Evolutionary conservation across 345 rosid species (phyloP), one percentile per base, ranked within the genome.

Genomic region (Heritiera fomes): DNA sequence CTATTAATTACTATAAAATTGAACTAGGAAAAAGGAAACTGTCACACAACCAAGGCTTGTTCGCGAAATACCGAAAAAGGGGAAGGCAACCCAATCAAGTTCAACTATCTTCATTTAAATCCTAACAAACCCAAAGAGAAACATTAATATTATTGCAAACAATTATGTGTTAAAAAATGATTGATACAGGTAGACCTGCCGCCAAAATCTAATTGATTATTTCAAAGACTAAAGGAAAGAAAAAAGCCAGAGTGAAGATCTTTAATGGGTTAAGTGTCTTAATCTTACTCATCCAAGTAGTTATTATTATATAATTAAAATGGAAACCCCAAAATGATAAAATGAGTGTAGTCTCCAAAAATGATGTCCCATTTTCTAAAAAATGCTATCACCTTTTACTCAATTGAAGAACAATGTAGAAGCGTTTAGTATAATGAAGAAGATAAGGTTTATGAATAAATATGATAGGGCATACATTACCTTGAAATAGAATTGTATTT

Each of bases 171-270:
- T 50, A 15, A 14, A 28, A 50, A 49, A 49, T 49, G 14, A 71
- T 71, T 71, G 75, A 14, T 28, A 49, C 74, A 70, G 23, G 43
- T 49, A 70, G 41, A 71, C 75, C 75, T 71, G 73, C 56, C 58
- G 40, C 43, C 74, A 70, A 49, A 50, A 28, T 71, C 59, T 3
- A 59, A 71, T 71, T 71, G 58, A 14, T 71, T 50, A 50, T 50
- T 71, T 49, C 12, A 71, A 49, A 14, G 38, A 47, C 40, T 23
- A 47, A 17, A 68, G 11, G 53, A 20, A 47, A 68, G 11, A 34
- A 20, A 47, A 28, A 23, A 7, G 6, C n/a, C 73, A 47, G 49
- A 47, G 49, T 47, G 15, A 70, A 14, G 28, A 6, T 70, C n/a
- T 70, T 70, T 28, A 70, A 14, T 49, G 56, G 75, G 23, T 50